A percentile compares a stretch with the other conserved stretches of the same genome.
Conservation (phyloP, 148 eudicot species). For the Amaranthus cruentus region DNA sequence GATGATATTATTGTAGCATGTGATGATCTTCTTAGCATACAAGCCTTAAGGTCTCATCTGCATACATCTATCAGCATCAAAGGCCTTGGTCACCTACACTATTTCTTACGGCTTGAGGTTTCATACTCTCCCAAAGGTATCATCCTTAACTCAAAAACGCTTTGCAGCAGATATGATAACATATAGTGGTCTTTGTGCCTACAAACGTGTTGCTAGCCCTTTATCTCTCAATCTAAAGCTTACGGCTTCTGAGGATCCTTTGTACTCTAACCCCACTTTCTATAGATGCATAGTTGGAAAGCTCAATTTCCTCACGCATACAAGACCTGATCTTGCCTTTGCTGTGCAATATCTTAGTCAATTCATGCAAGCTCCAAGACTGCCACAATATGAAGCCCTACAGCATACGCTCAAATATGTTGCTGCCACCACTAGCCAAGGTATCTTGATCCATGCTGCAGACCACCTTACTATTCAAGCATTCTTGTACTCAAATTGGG, state of each 20-base stretch:
- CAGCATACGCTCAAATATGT: too few species aligned
- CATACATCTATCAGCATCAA: not conserved
- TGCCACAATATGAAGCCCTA: too few species aligned
- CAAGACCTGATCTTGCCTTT: not conserved
- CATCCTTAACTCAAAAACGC: not conserved
- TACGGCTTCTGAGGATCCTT: not conserved
- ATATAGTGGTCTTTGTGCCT: not conserved
- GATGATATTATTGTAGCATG: not conserved
- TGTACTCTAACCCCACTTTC: not conserved
- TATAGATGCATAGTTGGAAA: not conserved
- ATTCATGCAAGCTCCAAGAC: not conserved
- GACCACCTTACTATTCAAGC: too few species aligned
- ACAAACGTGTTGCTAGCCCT: not conserved
- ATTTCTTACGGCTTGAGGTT: not conserved
- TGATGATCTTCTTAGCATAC: too few species aligned
- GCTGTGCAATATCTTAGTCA: not conserved
- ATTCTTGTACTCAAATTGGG: too few species aligned
- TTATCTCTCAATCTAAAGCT: not conserved
- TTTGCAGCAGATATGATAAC: not conserved
- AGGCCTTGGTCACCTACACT: not conserved
- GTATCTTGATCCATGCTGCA: too few species aligned
- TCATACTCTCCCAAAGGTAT: not conserved
- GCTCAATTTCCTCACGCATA: not conserved
- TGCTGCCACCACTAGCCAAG: too few species aligned
- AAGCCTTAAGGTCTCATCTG: not conserved